Evolutionary conservation across 202 grass and related monocot species (phyloP), one percentile per base, ranked within the genome.

Genomic region (Schoenoplectus triqueter): DNA sequence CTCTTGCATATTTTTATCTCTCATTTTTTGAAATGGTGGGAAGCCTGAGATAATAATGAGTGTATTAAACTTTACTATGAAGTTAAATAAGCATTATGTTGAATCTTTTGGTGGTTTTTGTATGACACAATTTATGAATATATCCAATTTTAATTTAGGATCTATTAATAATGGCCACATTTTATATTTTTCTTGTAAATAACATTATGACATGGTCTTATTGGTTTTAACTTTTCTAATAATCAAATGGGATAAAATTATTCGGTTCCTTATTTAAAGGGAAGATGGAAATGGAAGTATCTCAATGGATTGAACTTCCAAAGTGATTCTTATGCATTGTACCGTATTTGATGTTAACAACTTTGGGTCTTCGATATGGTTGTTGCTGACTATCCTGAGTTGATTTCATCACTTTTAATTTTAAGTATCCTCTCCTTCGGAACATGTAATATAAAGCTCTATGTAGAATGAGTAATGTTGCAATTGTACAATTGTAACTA

Each of bases 1-100:
- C 49, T 2, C 82, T 89, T 78, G 86, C 62, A 84, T 57, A 20
- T 42, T 64, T 84, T 85, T 6, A 2, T 51, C 87, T 78, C 31
- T 31, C 31, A 31, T 77, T 62, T 17, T 63, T 17, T 60, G 1
- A 65, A 81, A 81, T 81, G 41, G 40, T 64, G 15, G 55, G 42
- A 73, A 73, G 50, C 7, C 46, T 49, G 45, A 73, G 6, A 17
- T 3, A 19, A n/a, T 20, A 73, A 73, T 73, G 46, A 73, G 4
- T 49, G 49, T 46, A 73, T 20, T n/a, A 20, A 73, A n/a, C 69
- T 73, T 73, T 19, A 50, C 49, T 20, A 49, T 73, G 6, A 78
- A 44, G 54, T 78, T 59, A 60, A 7, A 60, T 59, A 60, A 78
- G 13, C 17, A 44, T 60, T 78, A 14, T 78, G 22, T 61, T 17